Percentiles rank a stretch among this genome's conserved stretches.
phyloP scores from a whole-genome alignment of 2,329 filamentous ascomycete species.

The Rhexocercosporidium sp. region DNA sequence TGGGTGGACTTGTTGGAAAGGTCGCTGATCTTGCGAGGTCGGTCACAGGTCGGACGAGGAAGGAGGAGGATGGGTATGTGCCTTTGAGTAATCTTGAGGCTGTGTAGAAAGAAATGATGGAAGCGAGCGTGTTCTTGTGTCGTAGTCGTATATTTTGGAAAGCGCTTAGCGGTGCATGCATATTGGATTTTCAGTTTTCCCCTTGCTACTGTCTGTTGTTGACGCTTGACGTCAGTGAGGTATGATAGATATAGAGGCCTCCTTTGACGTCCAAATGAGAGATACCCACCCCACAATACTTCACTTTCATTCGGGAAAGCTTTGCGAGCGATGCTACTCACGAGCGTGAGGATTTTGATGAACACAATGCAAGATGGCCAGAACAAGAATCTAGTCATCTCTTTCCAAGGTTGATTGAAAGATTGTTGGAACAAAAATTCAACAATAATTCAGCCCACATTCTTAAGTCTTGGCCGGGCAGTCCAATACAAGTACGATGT shows the following conservation, averaged over 20 bases:
- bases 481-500: too few species aligned
- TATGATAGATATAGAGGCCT: not conserved
- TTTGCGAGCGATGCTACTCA: too few species aligned
- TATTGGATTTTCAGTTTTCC: not conserved
- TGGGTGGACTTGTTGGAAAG: conserved; percentile 50
- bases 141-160: conserved; percentile 11
- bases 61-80: conserved; percentile 62
- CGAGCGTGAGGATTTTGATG: too few species aligned
- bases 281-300: too few species aligned
- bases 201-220: not conserved
- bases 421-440: too few species aligned
- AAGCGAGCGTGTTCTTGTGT: not conserved
- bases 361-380: too few species aligned
- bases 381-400: too few species aligned
- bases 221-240: not conserved
- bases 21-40: conserved; percentile 48
- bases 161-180: conserved; percentile 8
- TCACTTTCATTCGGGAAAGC: too few species aligned
- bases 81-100: conserved; percentile 51
- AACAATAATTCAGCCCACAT: too few species aligned
- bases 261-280: too few species aligned
- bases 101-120: conserved; percentile 23
- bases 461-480: too few species aligned
- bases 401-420: too few species aligned
- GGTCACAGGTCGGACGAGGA: conserved; percentile 45